A percentile compares a stretch with the other conserved stretches of the same genome.
Evolutionary conservation across 345 rosid species (phyloP).

Genomic region (Xanthoceras sorbifolium): DNA sequence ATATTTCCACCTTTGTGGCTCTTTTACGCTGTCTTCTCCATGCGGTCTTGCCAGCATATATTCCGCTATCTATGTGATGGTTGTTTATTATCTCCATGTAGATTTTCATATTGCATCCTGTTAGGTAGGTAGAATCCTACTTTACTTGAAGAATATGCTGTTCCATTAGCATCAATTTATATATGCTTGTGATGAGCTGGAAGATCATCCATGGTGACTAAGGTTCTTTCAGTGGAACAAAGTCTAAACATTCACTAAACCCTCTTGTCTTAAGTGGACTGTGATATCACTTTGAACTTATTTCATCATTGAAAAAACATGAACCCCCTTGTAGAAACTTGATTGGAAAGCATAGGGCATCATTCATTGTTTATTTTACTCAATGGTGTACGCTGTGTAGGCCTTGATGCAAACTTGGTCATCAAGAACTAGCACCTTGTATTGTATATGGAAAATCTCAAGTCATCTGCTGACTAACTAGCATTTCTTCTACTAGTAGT

Average conservation of each 20-base stretch:
- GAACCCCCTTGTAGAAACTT: background rate
- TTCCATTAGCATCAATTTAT: background rate
- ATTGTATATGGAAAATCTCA: too few relatives aligned
- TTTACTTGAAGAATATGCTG: background rate
- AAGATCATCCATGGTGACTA: background rate
- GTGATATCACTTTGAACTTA: background rate
- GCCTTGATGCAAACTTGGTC: too few relatives aligned
- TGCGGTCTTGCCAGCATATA: background rate
- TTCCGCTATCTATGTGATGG: background rate
- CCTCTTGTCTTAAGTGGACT: background rate
- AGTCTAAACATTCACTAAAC: background rate
- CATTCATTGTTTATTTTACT: background rate
- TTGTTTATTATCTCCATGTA: background rate
- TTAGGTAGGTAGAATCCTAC: constrained; percentile 1
- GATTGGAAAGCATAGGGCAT: background rate
- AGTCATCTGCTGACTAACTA: too few relatives aligned
- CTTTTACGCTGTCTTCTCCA: background rate
- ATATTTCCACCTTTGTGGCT: background rate
- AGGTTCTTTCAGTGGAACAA: background rate
- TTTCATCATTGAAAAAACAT: background rate
- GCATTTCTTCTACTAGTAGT: too few relatives aligned
- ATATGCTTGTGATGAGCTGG: background rate
- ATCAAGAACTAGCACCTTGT: too few relatives aligned
- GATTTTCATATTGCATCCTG: background rate
- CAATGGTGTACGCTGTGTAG: too few relatives aligned